Evolutionary conservation across 2,329 filamentous ascomycete species (phyloP), one percentile per base, ranked within the genome.

Genomic region (Paraphaeosphaeria minitans): DNA sequence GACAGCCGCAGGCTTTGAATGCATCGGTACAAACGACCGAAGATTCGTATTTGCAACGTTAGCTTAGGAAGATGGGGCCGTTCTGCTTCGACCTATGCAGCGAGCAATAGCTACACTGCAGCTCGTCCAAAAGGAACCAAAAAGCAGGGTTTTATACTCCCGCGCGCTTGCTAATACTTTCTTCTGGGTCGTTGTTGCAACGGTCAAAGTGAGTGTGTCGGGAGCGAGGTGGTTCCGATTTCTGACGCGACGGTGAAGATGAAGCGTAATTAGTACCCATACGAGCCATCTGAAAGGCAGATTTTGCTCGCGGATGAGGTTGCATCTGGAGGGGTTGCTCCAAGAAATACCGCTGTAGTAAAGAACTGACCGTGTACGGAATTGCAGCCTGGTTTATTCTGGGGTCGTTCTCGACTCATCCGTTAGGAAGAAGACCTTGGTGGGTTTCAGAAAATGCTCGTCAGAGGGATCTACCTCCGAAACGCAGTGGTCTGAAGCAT

Each of bases 221-320:
- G 0, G 60, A 47, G 67, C 86, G 84, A 0, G 81, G 81, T 21
- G 59, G 63, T 53, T 85, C 79, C 7, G 85, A 67, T 43, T 85
- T 81, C 8, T 64, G 55, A 21, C 84, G 71, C 1, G 80, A 84
- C 0, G 83, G 83, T 0, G 82, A 76, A n/a, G 68, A 77, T n/a
- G n/a, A n/a, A n/a, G n/a, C n/a, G n/a, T n/a, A n/a, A n/a, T n/a
- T n/a, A n/a, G n/a, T n/a, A n/a, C n/a, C n/a, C n/a, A n/a, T n/a
- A n/a, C n/a, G n/a, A n/a, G n/a, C n/a, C n/a, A n/a, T n/a, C n/a
- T n/a, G n/a, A n/a, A n/a, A n/a, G n/a, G n/a, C n/a, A n/a, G n/a
- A n/a, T n/a, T n/a, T n/a, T n/a, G n/a, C n/a, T n/a, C n/a, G n/a
- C n/a, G n/a, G n/a, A n/a, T n/a, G n/a, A n/a, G n/a, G n/a, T n/a